Evolutionary conservation across 176 grass and related monocot genomes (phyloP).

Genomic region (Rhipidocladum racemiflorum): DNA sequence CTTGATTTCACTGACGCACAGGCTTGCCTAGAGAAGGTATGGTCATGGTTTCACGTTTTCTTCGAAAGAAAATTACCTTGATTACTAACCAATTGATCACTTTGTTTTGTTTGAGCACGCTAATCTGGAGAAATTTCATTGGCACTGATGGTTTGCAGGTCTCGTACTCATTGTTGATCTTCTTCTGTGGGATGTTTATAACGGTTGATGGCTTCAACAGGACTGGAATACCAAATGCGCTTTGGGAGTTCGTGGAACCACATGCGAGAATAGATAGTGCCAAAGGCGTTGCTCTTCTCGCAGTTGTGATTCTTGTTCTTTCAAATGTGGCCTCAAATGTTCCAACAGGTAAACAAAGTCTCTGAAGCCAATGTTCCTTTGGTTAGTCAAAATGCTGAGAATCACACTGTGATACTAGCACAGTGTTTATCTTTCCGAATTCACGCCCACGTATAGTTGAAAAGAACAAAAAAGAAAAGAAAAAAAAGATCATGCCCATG

Average conservation of each 20-base stretch:
- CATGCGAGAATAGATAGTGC: slow-evolving; percentile 64
- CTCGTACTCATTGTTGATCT: slow-evolving; percentile 89
- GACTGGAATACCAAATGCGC: slow-evolving; percentile 76
- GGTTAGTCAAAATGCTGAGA: not conserved
- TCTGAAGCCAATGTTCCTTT: not conserved
- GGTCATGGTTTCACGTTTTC: not conserved
- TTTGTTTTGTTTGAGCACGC: not conserved
- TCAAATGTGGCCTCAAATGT: slow-evolving; percentile 98
- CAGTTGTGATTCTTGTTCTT: slow-evolving; percentile 71
- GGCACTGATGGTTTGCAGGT: slow-evolving; percentile 49
- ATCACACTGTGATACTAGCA: not conserved
- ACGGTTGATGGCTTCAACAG: slow-evolving; percentile 91
- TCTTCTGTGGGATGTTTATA: slow-evolving; percentile 99
- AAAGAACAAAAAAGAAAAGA: no score
- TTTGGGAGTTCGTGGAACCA: slow-evolving; percentile 86
- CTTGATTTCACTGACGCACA: slow-evolving; percentile 92
- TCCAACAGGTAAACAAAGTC: slow-evolving; percentile 61
- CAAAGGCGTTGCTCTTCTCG: slow-evolving; percentile 59
- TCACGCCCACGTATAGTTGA: no score
- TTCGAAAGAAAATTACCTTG: not conserved
- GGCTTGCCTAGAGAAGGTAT: slow-evolving; percentile 79
- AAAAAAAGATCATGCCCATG: not conserved
- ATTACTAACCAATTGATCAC: not conserved
- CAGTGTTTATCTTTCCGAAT: not conserved
- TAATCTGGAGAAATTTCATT: not conserved